These are phyloP conservation scores for Colletotrichum sidae DNA, from an alignment of 2,329 filamentous ascomycete species.

Conservation along the genomic window DNA sequence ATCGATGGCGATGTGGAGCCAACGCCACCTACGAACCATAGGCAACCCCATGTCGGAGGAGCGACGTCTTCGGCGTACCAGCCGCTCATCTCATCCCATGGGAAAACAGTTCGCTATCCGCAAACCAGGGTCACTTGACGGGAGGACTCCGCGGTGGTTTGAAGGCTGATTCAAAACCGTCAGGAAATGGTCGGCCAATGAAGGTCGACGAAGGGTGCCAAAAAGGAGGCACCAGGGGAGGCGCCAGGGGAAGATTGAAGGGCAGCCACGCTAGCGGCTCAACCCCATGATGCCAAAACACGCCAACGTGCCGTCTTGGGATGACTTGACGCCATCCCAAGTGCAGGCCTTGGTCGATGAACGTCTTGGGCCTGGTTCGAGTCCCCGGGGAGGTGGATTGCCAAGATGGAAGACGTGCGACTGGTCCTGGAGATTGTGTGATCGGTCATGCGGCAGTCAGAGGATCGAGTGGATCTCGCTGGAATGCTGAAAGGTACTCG, in stretches of 20 bases:
- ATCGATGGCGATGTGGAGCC: not conserved
- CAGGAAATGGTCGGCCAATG: conserved; percentile 15
- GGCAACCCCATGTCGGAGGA: conserved; percentile 6
- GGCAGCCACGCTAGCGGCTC: conserved; percentile 12
- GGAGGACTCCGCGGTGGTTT: conserved; percentile 26
- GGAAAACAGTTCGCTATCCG: conserved; percentile 19
- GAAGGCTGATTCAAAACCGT: conserved; percentile 24
- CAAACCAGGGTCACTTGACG: conserved; percentile 14
- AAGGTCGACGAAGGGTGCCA: not conserved
- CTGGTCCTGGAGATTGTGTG: conserved; percentile 4
- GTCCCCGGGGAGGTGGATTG: not conserved
- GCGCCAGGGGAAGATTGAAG: not conserved
- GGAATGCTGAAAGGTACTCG: not conserved
- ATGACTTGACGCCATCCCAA: conserved; percentile 30
- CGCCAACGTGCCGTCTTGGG: conserved; percentile 15
- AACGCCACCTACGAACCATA: not conserved
- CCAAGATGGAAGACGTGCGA: conserved; percentile 17
- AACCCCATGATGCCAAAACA: conserved; percentile 32
- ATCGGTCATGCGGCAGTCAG: conserved; percentile 6
- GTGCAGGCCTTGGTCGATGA: conserved; percentile 3
- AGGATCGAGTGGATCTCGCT: conserved; percentile 3
- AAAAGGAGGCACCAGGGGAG: not conserved
- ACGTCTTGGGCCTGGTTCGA: conserved; percentile 2
- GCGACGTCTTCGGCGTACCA: conserved; percentile 7
- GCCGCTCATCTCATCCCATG: conserved; percentile 9